phyloP scores from a whole-genome alignment of 1,284 basidiomycete species.

The Farysia itapuensis region DNA sequence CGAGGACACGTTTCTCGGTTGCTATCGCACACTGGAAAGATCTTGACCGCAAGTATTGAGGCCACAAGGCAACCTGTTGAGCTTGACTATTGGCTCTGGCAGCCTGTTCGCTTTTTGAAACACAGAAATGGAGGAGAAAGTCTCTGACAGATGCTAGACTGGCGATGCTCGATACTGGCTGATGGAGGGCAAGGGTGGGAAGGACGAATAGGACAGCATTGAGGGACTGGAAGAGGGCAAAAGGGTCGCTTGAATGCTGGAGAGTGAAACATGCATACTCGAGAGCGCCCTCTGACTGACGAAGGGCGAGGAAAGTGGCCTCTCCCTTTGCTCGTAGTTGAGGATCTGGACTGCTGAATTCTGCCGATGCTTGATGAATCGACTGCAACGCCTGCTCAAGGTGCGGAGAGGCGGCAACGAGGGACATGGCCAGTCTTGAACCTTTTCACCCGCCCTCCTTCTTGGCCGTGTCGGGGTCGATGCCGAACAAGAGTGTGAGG shows the following conservation, averaged over 20 bases:
- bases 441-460: too few relatives aligned
- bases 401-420: conserved; percentile 34
- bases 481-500: too few relatives aligned
- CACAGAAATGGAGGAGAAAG: conserved; percentile 39
- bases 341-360: conserved; percentile 45
- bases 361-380: conserved; percentile 36
- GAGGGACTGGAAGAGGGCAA: conserved; percentile 46
- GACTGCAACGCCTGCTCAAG: conserved; percentile 35
- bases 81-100: conserved; percentile 2
- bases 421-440: too few relatives aligned
- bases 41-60: conserved; percentile 37
- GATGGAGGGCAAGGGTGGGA: conserved; percentile 20
- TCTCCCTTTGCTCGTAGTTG: conserved; percentile 37
- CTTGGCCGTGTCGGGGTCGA: too few relatives aligned
- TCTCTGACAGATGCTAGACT: conserved; percentile 32
- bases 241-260: conserved; percentile 34
- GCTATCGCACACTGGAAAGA: conserved; percentile 43
- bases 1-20: conserved; percentile 35
- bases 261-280: conserved; percentile 44
- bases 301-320: conserved; percentile 41
- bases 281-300: conserved; percentile 39
- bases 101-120: conserved; percentile 24
- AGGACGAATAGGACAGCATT: conserved; percentile 33
- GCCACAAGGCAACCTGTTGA: conserved; percentile 12
- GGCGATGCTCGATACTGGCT: conserved; percentile 13